Base-by-base conservation (phyloP, 768 basidiomycete species). In the Pisolithus sp. region DNA sequence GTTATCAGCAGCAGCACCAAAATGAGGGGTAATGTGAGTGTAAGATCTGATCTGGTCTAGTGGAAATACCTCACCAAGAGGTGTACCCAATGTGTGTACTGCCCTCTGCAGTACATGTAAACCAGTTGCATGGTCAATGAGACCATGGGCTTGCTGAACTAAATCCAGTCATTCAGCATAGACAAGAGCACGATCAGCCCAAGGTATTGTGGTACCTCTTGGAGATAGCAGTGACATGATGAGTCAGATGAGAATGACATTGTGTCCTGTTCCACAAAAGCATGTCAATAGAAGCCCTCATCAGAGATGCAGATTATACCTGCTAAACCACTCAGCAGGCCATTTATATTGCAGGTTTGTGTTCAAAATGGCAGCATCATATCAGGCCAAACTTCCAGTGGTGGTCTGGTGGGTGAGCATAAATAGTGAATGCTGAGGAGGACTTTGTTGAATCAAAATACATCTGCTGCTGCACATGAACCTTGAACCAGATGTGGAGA, bases 131-230 rank as follows among this genome's bases (percentile, higher is more conserved):
- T 2, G 26, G 26, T 26, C 26, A 26, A 26, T 7, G 26, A 26
- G 26, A 26, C 26, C 26, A 26, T 26, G 26, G 26, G 26, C 26
- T 24, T 67, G 66, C 26, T 62, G 59, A n/a, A 63, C 47, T 12
- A 66, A 45, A 50, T 66, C 62, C 34, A 62, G 66, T 2, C 60
- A 50, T 34, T 62, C 55, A 7, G 58, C 54, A 49, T 70, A 69
- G 7, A 60, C 55, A 6, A 68, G 53, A 38, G 59, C 63, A 7
- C n/a, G 26, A n/a, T 57, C 12, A 6, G 23, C 24, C 47, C 47
- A 53, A 43, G 9, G 38, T 15, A 24, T 10, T 3, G 17, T 5
- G 30, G 23, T 24, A 28, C 21, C 34, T 31, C 17, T 34, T 37
- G 41, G 46, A 31, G 9, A 34, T 15, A 50, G 21, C 0, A 46